Conservation (phyloP, 768 basidiomycete species). For the Leccinum aurantiacum region DNA sequence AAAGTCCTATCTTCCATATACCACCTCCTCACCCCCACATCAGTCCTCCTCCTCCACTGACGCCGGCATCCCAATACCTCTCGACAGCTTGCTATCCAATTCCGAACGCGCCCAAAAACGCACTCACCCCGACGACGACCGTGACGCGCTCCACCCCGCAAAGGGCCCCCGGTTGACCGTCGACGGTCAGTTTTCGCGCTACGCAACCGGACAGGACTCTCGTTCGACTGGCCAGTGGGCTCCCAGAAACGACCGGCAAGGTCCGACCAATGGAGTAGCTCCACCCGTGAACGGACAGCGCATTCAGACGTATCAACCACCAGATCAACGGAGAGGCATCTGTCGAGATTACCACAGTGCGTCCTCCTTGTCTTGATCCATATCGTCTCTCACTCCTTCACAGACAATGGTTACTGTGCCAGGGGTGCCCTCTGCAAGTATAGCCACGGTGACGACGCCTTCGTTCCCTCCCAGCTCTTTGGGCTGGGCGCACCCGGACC, state of each 20-base stretch:
- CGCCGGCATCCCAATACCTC: slow-evolving; percentile 76
- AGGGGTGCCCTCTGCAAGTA: slow-evolving; percentile 88
- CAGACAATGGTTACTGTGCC: slow-evolving; percentile 90
- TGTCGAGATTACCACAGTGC: slow-evolving; percentile 93
- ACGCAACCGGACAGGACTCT: slow-evolving; percentile 43
- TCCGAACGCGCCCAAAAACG: slow-evolving; percentile 65
- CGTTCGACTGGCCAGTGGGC: slow-evolving; percentile 45
- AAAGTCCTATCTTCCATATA: slow-evolving; percentile 82
- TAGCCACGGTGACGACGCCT: slow-evolving; percentile 89
- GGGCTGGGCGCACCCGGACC: slow-evolving; percentile 46
- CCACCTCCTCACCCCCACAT: slow-evolving; percentile 41
- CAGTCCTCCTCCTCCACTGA: slow-evolving; percentile 42
- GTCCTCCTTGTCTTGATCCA: slow-evolving; percentile 32
- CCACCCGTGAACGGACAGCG: slow-evolving; percentile 43
- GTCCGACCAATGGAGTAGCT: slow-evolving; percentile 27
- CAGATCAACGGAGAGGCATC: slow-evolving; percentile 71
- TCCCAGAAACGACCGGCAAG: slow-evolving; percentile 33
- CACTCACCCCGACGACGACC: slow-evolving; percentile 59
- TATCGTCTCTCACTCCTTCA: slow-evolving; percentile 8
- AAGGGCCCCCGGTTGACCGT: slow-evolving; percentile 70
- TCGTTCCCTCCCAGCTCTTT: slow-evolving; percentile 70
- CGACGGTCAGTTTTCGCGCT: slow-evolving; percentile 69
- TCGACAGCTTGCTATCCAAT: slow-evolving; percentile 60
- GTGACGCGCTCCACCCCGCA: slow-evolving; percentile 54
- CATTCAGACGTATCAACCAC: slow-evolving; percentile 63